Evolutionary conservation across 441 rosid genomes (phyloP).

Genomic region (Flueggea neowawraea): DNA sequence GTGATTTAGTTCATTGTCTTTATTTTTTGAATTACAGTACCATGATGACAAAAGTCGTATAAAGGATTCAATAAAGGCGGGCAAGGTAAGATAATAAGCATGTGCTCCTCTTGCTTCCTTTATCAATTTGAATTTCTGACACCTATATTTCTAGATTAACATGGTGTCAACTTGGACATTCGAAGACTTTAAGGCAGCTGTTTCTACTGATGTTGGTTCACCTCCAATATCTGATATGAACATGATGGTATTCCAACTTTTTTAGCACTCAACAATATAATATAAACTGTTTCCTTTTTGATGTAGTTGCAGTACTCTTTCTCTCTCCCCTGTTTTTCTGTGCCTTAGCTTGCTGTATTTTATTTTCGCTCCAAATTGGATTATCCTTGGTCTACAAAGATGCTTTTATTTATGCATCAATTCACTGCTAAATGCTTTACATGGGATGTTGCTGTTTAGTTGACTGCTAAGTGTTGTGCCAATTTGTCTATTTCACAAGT

Average conservation of each 20-base stretch:
- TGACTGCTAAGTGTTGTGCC: background rate
- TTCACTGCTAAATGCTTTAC: too few species aligned
- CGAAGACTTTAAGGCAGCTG: constrained; percentile 77
- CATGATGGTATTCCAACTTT: constrained; percentile 45
- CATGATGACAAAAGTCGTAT: constrained; percentile 75
- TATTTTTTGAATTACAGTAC: constrained; percentile 40
- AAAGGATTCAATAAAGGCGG: constrained; percentile 78
- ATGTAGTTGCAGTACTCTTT: too few species aligned
- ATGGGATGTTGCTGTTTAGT: background rate
- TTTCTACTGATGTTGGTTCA: constrained; percentile 49
- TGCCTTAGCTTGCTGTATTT: too few species aligned
- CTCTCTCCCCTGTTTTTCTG: background rate
- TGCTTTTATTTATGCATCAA: too few species aligned
- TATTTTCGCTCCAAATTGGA: too few species aligned
- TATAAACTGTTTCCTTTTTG: background rate
- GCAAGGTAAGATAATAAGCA: constrained; percentile 45
- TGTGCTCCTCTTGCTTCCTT: background rate
- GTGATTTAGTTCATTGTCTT: background rate
- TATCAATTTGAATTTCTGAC: constrained; percentile 1
- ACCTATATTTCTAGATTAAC: constrained; percentile 41
- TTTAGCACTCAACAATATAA: background rate
- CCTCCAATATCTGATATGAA: constrained; percentile 69
- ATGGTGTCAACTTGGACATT: constrained; percentile 64
- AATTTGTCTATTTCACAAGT: background rate
- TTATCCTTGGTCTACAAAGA: too few species aligned